phyloP scores from a whole-genome alignment of 2,329 filamentous ascomycete genomes.

The Cryphonectria japonica region DNA sequence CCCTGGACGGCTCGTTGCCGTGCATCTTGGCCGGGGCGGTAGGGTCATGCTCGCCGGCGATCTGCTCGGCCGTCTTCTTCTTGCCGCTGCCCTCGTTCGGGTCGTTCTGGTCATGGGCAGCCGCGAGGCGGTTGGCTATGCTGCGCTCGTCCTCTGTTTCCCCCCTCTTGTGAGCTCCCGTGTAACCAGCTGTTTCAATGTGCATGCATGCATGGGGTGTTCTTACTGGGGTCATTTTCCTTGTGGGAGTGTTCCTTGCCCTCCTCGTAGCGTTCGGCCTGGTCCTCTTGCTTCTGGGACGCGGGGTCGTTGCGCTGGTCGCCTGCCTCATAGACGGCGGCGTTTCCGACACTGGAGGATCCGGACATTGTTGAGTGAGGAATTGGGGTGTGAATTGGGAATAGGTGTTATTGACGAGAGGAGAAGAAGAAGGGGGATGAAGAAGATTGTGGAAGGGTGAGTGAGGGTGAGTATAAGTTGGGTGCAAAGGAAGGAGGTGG shows the following conservation, averaged over 20 bases:
- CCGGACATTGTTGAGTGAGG: conserved; percentile 39
- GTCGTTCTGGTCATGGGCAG: conserved; percentile 41
- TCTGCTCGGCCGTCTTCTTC: conserved; percentile 37
- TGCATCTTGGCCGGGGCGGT: conserved; percentile 57
- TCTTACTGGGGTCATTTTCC: conserved; percentile 72
- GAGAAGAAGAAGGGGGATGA: too few relatives aligned
- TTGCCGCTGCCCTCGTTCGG: conserved; percentile 30
- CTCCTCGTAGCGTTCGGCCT: conserved; percentile 68
- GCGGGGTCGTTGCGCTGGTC: conserved; percentile 71
- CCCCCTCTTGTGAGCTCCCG: not conserved
- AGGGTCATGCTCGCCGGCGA: conserved; percentile 33
- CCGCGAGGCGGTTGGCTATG: conserved; percentile 72
- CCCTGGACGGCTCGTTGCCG: conserved; percentile 73
- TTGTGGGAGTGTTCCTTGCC: conserved; percentile 72
- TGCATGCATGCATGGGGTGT: not conserved
- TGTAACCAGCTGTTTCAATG: too few relatives aligned
- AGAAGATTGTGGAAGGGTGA: not conserved
- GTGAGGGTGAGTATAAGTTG: not conserved
- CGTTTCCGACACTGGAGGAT: conserved; percentile 68
- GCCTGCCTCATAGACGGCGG: conserved; percentile 71
- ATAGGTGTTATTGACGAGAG: not conserved
- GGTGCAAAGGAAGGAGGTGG: not conserved
- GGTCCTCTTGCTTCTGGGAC: conserved; percentile 48
- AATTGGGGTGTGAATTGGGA: not conserved
- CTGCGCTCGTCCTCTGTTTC: conserved; percentile 68